A percentile compares a stretch with the other conserved stretches of the same genome.
Evolutionary conservation across 768 basidiomycete genomes (phyloP).

Genomic region (Trametopsis cervina): DNA sequence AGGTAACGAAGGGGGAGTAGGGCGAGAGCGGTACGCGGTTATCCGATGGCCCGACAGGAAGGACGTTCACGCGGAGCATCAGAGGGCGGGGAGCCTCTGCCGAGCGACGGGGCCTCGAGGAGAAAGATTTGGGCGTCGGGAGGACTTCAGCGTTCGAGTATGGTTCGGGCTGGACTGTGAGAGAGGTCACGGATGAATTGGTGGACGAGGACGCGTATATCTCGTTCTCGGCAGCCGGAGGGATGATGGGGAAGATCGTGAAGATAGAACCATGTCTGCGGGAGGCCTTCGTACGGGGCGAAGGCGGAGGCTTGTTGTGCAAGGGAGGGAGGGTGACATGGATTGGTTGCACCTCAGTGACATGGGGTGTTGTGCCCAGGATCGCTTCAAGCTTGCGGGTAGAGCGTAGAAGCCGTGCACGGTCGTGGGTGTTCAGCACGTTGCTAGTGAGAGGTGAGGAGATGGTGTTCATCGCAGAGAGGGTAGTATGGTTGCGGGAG

Average conservation of each 20-base stretch:
- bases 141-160: constrained; percentile 17
- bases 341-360: constrained; percentile 23
- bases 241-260: neutral
- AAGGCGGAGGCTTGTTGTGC: neutral
- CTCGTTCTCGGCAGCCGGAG: constrained; percentile 8
- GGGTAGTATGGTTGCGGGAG: too few species aligned
- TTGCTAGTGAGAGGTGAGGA: constrained; percentile 29
- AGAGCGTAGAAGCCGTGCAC: constrained; percentile 30
- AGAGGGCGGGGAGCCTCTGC: constrained; percentile 22
- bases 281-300: neutral
- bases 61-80: constrained; percentile 25
- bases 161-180: constrained; percentile 15
- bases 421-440: constrained; percentile 24
- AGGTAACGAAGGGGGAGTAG: constrained; percentile 25
- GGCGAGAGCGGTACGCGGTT: constrained; percentile 28
- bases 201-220: constrained; percentile 14
- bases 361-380: constrained; percentile 30
- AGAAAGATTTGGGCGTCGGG: constrained; percentile 13
- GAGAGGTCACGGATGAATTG: constrained; percentile 18
- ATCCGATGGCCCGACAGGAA: constrained; percentile 21
- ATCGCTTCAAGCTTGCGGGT: constrained; percentile 30
- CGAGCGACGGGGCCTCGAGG: constrained; percentile 9
- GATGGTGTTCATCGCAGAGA: neutral
- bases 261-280: constrained; percentile 10
- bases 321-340: neutral